Evolutionary conservation across 257 asterid genomes (phyloP), one percentile per base, ranked within the genome.

Genomic region (Penstemon barbatus): DNA sequence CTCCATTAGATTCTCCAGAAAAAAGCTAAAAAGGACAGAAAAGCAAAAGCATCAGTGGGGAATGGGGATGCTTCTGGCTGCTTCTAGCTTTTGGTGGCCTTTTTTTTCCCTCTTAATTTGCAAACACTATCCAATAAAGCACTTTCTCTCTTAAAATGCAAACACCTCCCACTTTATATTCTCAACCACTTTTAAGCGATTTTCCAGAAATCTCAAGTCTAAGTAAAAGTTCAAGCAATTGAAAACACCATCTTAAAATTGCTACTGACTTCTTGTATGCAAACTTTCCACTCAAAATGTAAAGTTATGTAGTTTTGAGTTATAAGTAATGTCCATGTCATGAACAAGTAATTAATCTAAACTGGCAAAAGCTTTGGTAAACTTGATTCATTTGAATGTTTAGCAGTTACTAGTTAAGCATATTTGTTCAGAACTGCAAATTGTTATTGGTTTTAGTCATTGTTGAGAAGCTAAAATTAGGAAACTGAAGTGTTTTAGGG

Each of bases 211-310:
- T 15, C 18, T 15, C 18, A 15, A 15, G 18, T 15, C 18, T 15
- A 15, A 15, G 18, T 15, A 15, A 15, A 15, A 15, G 18, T 15
- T 15, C 18, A 15, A 15, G 18, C 18, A 15, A 15, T 15, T 15
- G 18, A 15, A 15, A 15, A 15, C 18, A 15, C 18, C 18, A 15
- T 15, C 18, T 15, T 18, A 62, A 46, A 55, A 12, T 40, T 12
- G 53, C 33, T 6, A 44, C 44, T 49, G 49, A 38, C 65, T 57
- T 56, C 56, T 63, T n/a, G 46, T 40, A 37, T 46, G n/a, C 39
- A 44, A 48, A 48, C 19, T 40, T 39, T 10, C 39, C 9, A 11
- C 15, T 45, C 13, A 33, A 8, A 18, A 57, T 57, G 41, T 25
- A 9, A 58, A 46, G 25, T 55, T 44, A 25, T 1, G 33, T 25